These are phyloP conservation scores for Penicillium arizonense DNA, from an alignment of 495 filamentous ascomycete genomes.

Conservation along the genomic window DNA sequence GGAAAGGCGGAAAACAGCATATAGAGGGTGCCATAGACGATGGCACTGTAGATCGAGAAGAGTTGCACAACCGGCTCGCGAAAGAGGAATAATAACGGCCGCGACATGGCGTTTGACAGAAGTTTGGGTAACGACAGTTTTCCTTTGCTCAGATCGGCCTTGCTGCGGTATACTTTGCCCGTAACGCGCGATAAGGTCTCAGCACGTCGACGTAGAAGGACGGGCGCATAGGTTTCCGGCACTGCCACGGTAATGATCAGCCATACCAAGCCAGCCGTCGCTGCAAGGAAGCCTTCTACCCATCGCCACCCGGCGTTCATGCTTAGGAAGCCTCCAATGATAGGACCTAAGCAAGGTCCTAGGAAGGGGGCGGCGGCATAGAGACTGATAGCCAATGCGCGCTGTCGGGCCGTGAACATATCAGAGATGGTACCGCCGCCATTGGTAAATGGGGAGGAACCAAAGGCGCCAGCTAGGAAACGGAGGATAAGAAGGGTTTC, in stretches of 20 bases:
- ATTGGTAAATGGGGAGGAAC: slow-evolving; percentile 70
- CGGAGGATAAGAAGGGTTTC: slow-evolving; percentile 68
- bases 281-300: slow-evolving; percentile 59
- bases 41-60: slow-evolving; percentile 69
- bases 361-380: slow-evolving; percentile 69
- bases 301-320: slow-evolving; percentile 62
- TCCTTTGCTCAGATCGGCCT: slow-evolving; percentile 46
- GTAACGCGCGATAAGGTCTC: slow-evolving; percentile 49
- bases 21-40: slow-evolving; percentile 76
- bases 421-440: slow-evolving; percentile 75
- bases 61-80: slow-evolving; percentile 61
- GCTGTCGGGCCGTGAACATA: slow-evolving; percentile 62
- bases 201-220: slow-evolving; percentile 56
- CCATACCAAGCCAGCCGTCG: slow-evolving; percentile 55
- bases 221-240: slow-evolving; percentile 62
- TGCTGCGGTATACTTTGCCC: slow-evolving; percentile 55
- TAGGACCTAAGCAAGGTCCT: slow-evolving; percentile 61
- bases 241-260: slow-evolving; percentile 50
- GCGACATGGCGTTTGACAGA: slow-evolving; percentile 45
- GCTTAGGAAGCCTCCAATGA: slow-evolving; percentile 61
- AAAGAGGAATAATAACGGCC: slow-evolving; percentile 50
- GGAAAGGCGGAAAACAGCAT: slow-evolving; percentile 82
- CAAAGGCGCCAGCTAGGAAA: slow-evolving; percentile 78
- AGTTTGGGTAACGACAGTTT: slow-evolving; percentile 21
- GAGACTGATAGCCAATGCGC: slow-evolving; percentile 62